These are phyloP conservation scores for Candida dajiaensis DNA, from an alignment of 805 yeast species.

Conservation along the genomic window DNA sequence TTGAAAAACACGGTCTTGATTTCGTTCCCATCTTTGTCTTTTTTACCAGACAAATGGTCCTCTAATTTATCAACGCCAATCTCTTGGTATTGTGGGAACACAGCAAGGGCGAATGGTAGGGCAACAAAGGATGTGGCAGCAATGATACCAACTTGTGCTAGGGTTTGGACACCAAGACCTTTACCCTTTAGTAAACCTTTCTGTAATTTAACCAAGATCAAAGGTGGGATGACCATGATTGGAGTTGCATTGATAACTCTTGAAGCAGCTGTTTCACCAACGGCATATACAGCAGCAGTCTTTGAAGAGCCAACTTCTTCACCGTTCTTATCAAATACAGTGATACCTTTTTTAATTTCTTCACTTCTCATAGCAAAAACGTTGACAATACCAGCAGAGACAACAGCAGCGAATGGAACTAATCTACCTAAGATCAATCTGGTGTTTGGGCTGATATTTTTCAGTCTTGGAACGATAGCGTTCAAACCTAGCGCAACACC, in stretches of 20 bases:
- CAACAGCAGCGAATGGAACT: constrained; percentile 98
- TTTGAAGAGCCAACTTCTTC: constrained; percentile 70
- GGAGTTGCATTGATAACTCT: constrained; percentile 97
- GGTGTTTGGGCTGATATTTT: constrained; percentile 61
- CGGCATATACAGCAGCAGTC: constrained; percentile 87
- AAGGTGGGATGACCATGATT: constrained; percentile 93
- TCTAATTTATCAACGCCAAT: constrained; percentile 60
- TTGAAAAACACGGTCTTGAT: constrained; percentile 73
- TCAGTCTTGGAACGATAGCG: constrained; percentile 82
- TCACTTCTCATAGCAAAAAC: constrained; percentile 96
- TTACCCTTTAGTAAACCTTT: constrained; percentile 61
- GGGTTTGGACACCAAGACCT: constrained; percentile 56
- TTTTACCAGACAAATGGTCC: constrained; percentile 51
- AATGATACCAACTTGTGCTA: constrained; percentile 80
- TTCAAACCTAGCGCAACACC: constrained; percentile 93
- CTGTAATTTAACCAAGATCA: constrained; percentile 74
- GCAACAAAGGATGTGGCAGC: constrained; percentile 80
- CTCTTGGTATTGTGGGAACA: constrained; percentile 84
- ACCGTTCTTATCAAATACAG: constrained; percentile 61
- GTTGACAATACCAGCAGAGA: constrained; percentile 92
- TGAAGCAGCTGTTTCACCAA: constrained; percentile 94
- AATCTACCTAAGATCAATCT: constrained; percentile 71
- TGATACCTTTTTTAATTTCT: constrained; percentile 81
- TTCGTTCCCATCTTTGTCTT: constrained; percentile 52
- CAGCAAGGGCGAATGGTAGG: constrained; percentile 91